Base-by-base conservation (phyloP, 2,329 filamentous ascomycete species). In the Aspergillus unguis region DNA sequence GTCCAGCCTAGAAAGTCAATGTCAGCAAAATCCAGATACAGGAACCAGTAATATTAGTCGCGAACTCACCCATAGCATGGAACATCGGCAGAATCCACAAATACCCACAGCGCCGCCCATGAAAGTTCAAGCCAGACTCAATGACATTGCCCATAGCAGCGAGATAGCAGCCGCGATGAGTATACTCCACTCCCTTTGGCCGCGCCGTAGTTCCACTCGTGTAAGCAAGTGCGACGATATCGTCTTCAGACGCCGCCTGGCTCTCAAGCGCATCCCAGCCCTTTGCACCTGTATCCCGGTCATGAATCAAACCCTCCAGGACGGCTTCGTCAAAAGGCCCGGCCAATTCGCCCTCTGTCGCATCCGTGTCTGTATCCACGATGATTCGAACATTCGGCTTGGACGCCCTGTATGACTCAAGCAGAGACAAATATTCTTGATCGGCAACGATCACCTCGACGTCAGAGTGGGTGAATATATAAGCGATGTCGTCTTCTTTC, bases 21-120 rank as follows among this genome's bases (percentile, higher is more conserved):
- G 10, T 53, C 23, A 53, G 50, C 27, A 10, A n/a, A 26, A 28
- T 3, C 8, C n/a, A 37, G 11, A n/a, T 37, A 4, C 4, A 27
- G 5, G 10, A 23, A 11, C 17, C 17, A 17, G 17, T 17, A 17
- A 25, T 27, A 2, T 27, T 5, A 17, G 9, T 17, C 51, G 42
- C 6, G 37, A 9, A 68, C 72, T 47, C 56, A 71, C 80, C 81
- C 69, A 79, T 82, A 6, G 83, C 77, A 61, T 85, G 87, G 71
- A 84, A 92, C 90, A 96, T 90, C 0, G 92, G 92, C 28, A 97
- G 75, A 3, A 88, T 96, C 91, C 91, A 96, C 6, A 96, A 78
- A 73, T 95, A 95, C 59, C 85, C 86, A 69, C 88, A 92, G 35
- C 88, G 78, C 5, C 85, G 86, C 9, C 73, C 74, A 47, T 84